phyloP scores from a whole-genome alignment of 2,329 filamentous ascomycete genomes.

The Bipolaris bicolor region DNA sequence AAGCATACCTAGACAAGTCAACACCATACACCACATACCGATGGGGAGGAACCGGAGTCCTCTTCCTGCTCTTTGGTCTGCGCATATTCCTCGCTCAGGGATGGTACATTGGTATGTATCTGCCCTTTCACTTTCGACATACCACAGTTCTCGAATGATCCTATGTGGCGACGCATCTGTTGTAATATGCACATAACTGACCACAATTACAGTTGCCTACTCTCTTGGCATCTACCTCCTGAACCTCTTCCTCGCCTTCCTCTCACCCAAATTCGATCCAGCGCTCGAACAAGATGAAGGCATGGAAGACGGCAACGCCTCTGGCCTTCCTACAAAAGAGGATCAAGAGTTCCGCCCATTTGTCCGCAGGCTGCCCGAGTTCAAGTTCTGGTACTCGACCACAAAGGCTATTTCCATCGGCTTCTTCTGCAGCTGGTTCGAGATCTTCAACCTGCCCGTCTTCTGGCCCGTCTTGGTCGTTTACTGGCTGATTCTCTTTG shows the following conservation, averaged over 20 bases:
- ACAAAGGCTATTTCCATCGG: slow-evolving; percentile 83
- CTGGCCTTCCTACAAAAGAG: slow-evolving; percentile 86
- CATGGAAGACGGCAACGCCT: slow-evolving; percentile 85
- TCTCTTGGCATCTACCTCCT: slow-evolving; percentile 98
- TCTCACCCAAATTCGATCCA: slow-evolving; percentile 98
- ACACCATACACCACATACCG: slow-evolving; percentile 89
- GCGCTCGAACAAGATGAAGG: slow-evolving; percentile 94
- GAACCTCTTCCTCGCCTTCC: slow-evolving; percentile 98
- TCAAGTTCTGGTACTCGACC: slow-evolving; percentile 99
- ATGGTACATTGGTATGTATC: slow-evolving; percentile 89
- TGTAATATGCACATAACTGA: slow-evolving; percentile 7
- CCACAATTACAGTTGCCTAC: slow-evolving; percentile 75
- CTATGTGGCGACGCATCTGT: neutral
- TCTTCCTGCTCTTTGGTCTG: slow-evolving; percentile 81
- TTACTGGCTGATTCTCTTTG: slow-evolving; percentile 97
- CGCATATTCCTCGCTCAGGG: slow-evolving; percentile 92
- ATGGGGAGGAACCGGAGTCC: slow-evolving; percentile 82
- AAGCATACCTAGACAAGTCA: slow-evolving; percentile 90
- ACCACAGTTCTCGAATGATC: neutral
- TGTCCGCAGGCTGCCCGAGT: slow-evolving; percentile 93
- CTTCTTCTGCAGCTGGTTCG: slow-evolving; percentile 90
- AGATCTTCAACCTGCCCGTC: slow-evolving; percentile 93
- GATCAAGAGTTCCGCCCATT: slow-evolving; percentile 99
- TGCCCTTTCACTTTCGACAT: neutral
- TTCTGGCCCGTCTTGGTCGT: slow-evolving; percentile 99